These are phyloP conservation scores for Saraca asoca DNA, from an alignment of 331 rosid genomes.

Conservation along the genomic window DNA sequence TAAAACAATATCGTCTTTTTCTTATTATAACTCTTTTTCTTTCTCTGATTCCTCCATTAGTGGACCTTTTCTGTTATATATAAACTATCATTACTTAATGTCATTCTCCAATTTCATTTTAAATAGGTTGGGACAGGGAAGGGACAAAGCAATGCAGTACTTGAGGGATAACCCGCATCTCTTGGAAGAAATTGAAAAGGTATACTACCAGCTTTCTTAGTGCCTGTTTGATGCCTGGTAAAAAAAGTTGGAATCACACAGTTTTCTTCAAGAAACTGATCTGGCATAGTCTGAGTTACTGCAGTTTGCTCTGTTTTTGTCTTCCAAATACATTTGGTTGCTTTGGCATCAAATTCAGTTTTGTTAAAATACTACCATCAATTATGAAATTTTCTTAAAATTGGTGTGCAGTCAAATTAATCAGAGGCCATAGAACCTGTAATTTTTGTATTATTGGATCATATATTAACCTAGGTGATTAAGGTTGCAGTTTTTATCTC, in stretches of 20 bases:
- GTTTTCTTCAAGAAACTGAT: too few relatives aligned
- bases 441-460: too few relatives aligned
- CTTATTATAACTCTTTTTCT: neutral
- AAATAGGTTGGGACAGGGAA: constrained; percentile 93
- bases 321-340: neutral
- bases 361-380: neutral
- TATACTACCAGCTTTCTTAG: constrained; percentile 28
- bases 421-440: neutral
- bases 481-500: too few relatives aligned
- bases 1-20: neutral
- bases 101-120: constrained; percentile 23
- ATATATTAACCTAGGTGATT: too few relatives aligned
- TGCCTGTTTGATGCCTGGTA: constrained; percentile 5
- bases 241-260: neutral
- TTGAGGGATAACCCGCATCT: constrained; percentile 73
- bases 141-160: constrained; percentile 87
- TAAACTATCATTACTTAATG: constrained; percentile 33
- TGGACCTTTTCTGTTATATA: neutral
- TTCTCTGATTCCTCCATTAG: neutral
- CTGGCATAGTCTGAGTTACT: constrained; percentile 22
- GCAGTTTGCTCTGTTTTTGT: constrained; percentile 8
- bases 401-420: neutral
- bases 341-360: neutral
- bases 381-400: neutral
- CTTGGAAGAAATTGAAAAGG: constrained; percentile 90